Conservation (phyloP, 805 yeast genomes). For the Candida chauliodis region DNA sequence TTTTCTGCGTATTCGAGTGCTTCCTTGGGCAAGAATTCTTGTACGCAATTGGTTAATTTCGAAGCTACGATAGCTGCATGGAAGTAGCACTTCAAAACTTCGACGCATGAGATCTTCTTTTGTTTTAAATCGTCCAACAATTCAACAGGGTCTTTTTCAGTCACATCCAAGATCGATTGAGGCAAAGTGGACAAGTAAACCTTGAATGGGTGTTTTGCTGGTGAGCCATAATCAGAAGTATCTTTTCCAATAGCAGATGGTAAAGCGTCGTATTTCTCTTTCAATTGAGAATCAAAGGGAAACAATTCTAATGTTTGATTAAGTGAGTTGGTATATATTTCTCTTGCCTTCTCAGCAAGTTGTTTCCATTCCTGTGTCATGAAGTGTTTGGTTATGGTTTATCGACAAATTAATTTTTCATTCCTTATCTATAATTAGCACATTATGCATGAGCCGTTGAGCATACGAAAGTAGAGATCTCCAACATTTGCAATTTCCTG, state of each 20-base stretch:
- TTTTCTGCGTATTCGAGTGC: constrained; percentile 16
- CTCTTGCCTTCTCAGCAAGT: constrained; percentile 14
- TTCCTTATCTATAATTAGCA: neutral
- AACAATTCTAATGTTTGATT: constrained; percentile 16
- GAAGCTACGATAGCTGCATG: constrained; percentile 19
- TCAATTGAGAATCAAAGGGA: constrained; percentile 14
- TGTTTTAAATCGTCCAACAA: constrained; percentile 13
- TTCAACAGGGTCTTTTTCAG: constrained; percentile 17
- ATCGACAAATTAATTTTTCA: constrained; percentile 1
- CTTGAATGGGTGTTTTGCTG: constrained; percentile 18
- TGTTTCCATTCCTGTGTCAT: constrained; percentile 18
- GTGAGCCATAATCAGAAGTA: constrained; percentile 18
- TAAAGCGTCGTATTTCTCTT: constrained; percentile 12
- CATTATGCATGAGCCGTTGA: constrained; percentile 4
- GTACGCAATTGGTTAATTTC: constrained; percentile 16
- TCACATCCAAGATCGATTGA: constrained; percentile 11
- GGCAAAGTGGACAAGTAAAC: constrained; percentile 14
- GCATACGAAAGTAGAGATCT: too few relatives aligned
- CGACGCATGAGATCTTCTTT: constrained; percentile 11
- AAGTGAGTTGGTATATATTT: constrained; percentile 13
- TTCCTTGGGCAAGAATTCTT: constrained; percentile 16
- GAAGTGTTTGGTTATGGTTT: neutral
- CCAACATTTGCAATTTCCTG: too few relatives aligned
- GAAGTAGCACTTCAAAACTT: constrained; percentile 16
- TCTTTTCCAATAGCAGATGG: constrained; percentile 17